These are phyloP conservation scores for Drechslerella dactyloides DNA, from an alignment of 2,329 filamentous ascomycete species.

Conservation along the genomic window DNA sequence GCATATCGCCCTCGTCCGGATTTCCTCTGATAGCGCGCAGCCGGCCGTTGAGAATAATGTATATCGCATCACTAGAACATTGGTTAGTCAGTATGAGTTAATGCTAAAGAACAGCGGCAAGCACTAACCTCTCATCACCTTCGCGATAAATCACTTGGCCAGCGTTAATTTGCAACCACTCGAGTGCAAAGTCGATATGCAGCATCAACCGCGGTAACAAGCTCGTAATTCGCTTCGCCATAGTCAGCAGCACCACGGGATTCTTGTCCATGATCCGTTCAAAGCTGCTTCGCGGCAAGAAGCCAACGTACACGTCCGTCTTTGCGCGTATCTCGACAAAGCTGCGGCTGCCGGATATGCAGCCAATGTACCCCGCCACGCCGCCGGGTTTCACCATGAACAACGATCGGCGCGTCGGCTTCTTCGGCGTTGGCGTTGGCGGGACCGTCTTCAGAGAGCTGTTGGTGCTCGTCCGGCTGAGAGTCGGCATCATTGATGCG, in stretches of 20 bases:
- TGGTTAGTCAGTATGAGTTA: conserved; percentile 4
- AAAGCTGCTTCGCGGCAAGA: conserved; percentile 81
- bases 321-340: conserved; percentile 97
- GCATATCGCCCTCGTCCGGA: conserved; percentile 75
- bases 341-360: conserved; percentile 90
- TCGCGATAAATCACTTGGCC: conserved; percentile 94
- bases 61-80: conserved; percentile 82
- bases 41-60: conserved; percentile 93
- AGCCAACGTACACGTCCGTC: conserved; percentile 97
- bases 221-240: conserved; percentile 92
- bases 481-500: conserved; percentile 60
- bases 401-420: conserved; percentile 68
- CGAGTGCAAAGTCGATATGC: conserved; percentile 96
- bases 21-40: conserved; percentile 82
- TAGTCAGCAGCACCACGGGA: conserved; percentile 87
- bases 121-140: conserved; percentile 69
- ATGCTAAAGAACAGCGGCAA: too few relatives aligned
- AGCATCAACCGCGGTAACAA: conserved; percentile 86
- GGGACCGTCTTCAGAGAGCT: conserved; percentile 56
- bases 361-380: conserved; percentile 90
- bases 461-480: conserved; percentile 60
- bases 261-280: conserved; percentile 93
- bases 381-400: conserved; percentile 94
- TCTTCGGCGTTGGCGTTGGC: conserved; percentile 20
- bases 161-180: conserved; percentile 96